These are phyloP conservation scores for Cyclotella distinguenda DNA, from an alignment of 108 stramenopile genomes.

Conservation along the genomic window DNA sequence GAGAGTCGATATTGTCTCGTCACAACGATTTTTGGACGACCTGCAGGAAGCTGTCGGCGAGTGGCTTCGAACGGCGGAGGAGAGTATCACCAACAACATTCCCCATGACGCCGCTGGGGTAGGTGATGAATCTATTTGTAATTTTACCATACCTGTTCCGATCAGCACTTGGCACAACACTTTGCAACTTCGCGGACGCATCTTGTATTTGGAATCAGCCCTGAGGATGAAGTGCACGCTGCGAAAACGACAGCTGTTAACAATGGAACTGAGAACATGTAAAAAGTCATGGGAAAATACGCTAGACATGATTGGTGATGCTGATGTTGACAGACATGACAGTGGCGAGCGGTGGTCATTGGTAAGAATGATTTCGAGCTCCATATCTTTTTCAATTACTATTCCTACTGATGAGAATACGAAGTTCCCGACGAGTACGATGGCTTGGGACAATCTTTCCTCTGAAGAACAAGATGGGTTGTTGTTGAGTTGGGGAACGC, in stretches of 20 bases:
- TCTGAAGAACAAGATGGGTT: constrained; percentile 32
- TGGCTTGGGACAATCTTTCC: constrained; percentile 8
- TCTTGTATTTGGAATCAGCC: constrained; percentile 26
- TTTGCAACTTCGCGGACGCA: constrained; percentile 17
- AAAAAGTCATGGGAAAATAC: constrained; percentile 29
- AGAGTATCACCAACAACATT: neutral
- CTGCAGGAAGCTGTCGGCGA: constrained; percentile 19
- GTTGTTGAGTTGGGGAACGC: constrained; percentile 51
- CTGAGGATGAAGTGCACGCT: constrained; percentile 32
- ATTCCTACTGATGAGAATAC: neutral
- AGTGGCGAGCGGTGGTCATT: neutral
- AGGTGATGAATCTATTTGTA: neutral
- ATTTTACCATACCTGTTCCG: constrained; percentile 16
- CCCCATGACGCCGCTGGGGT: neutral
- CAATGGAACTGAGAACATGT: constrained; percentile 24
- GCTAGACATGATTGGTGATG: neutral
- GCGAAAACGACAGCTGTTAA: constrained; percentile 27
- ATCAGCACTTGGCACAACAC: constrained; percentile 14
- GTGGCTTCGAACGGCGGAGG: constrained; percentile 19
- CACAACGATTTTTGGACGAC: constrained; percentile 38
- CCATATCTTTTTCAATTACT: constrained; percentile 23
- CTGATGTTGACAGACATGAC: neutral
- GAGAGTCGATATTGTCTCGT: constrained; percentile 28
- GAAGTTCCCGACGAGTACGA: neutral
- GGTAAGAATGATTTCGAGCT: constrained; percentile 13